These are phyloP conservation scores for Lachancea nothofagi DNA, from an alignment of 805 yeast species.

Conservation along the genomic window DNA sequence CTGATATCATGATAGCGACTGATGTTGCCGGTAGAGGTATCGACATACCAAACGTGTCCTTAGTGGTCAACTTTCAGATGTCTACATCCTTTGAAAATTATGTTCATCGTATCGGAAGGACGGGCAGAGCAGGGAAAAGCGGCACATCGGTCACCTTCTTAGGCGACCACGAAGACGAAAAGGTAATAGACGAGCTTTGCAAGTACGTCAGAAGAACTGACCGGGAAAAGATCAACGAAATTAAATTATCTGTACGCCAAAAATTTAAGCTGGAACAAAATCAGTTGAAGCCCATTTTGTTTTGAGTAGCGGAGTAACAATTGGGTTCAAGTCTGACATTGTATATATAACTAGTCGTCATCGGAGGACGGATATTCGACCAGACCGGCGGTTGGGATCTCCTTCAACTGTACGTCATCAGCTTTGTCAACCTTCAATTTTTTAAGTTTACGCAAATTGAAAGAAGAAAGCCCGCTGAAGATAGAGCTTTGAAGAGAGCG, in stretches of 20 bases:
- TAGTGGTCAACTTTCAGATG: conserved; percentile 87
- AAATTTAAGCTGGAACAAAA: conserved; percentile 17
- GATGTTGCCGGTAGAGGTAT: conserved; percentile 96
- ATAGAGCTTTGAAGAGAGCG: not conserved
- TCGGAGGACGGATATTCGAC: conserved; percentile 12
- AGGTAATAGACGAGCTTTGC: conserved; percentile 40
- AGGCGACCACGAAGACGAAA: conserved; percentile 48
- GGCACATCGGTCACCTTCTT: conserved; percentile 77
- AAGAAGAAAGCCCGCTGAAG: conserved; percentile 2
- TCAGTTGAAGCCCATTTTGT: conserved; percentile 14
- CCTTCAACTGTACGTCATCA: not conserved
- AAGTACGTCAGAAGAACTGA: conserved; percentile 36
- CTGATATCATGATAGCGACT: conserved; percentile 75
- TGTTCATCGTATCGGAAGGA: conserved; percentile 90
- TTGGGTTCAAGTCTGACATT: not conserved
- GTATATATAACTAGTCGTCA: conserved; percentile 3
- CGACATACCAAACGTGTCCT: conserved; percentile 79
- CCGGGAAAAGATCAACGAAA: conserved; percentile 16
- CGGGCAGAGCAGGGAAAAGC: conserved; percentile 86
- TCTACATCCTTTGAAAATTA: conserved; percentile 72
- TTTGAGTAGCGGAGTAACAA: conserved; percentile 6
- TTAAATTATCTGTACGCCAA: conserved; percentile 14
- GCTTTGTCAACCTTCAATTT: conserved; percentile 4
- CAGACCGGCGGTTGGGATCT: not conserved
- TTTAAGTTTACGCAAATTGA: conserved; percentile 8